Evolutionary conservation across 345 rosid species (phyloP).

Genomic region (Hypericum perforatum): DNA sequence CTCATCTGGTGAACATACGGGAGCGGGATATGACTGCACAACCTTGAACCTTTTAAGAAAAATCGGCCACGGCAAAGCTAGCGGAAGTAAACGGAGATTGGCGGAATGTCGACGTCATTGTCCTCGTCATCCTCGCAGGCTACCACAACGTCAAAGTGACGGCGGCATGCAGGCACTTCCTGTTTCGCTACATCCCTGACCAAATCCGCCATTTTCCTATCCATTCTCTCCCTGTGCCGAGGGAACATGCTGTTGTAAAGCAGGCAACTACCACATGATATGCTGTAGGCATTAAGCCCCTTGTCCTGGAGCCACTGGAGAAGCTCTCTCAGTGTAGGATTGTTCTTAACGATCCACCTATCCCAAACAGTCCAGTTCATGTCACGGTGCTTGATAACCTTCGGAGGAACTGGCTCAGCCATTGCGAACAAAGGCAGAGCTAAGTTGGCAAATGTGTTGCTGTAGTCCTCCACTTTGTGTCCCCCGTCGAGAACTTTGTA

Average conservation of each 20-base stretch:
- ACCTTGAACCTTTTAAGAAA: too few relatives aligned
- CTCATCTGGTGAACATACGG: too few relatives aligned
- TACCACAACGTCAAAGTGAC: slow-evolving; percentile 80
- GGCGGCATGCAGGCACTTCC: slow-evolving; percentile 57
- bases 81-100: slow-evolving; percentile 63
- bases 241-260: slow-evolving; percentile 87
- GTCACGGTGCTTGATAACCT: slow-evolving; percentile 71
- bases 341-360: slow-evolving; percentile 63
- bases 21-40: too few relatives aligned
- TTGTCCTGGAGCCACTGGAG: slow-evolving; percentile 69
- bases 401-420: slow-evolving; percentile 93
- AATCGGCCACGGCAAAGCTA: slow-evolving; percentile 9
- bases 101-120: slow-evolving; percentile 83
- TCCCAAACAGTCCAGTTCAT: slow-evolving; percentile 99
- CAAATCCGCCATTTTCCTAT: slow-evolving; percentile 63
- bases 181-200: slow-evolving; percentile 78
- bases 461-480: slow-evolving; percentile 81
- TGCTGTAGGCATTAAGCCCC: slow-evolving; percentile 84
- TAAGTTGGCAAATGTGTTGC: slow-evolving; percentile 92
- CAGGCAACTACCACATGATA: slow-evolving; percentile 80
- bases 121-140: slow-evolving; percentile 88
- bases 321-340: slow-evolving; percentile 68
- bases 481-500: slow-evolving; percentile 77
- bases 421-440: slow-evolving; percentile 91
- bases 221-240: slow-evolving; percentile 74